Percentiles rank a stretch among this genome's conserved stretches.
Conservation (phyloP, 1,284 basidiomycete genomes). For the Trametes sp. region DNA sequence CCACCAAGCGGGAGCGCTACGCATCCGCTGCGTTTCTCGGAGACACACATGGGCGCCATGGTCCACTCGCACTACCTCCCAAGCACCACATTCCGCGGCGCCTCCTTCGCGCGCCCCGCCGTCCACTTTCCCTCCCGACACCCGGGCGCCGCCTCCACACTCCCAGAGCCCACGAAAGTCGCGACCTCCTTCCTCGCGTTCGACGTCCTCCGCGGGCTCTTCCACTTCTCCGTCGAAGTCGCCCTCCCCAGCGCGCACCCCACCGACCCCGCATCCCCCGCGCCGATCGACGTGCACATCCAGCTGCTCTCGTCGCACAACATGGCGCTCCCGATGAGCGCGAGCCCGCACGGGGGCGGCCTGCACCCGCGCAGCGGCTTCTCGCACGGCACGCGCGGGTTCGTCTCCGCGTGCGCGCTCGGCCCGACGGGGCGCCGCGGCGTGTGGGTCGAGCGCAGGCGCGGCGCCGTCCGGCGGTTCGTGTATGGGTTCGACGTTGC, state of each 20-base stretch:
- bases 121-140: neutral
- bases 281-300: constrained; percentile 40
- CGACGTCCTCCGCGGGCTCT: constrained; percentile 61
- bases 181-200: constrained; percentile 54
- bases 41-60: constrained; percentile 32
- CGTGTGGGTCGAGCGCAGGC: constrained; percentile 57
- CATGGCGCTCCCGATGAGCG: constrained; percentile 31
- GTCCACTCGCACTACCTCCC: constrained; percentile 41
- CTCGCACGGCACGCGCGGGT: constrained; percentile 43
- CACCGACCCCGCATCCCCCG: constrained; percentile 9
- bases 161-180: constrained; percentile 11
- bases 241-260: constrained; percentile 19
- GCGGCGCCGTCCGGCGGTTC: constrained; percentile 47
- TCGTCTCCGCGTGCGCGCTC: constrained; percentile 54
- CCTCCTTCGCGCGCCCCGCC: constrained; percentile 47
- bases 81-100: constrained; percentile 50
- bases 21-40: neutral
- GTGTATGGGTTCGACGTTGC: constrained; percentile 47
- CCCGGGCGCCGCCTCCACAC: neutral
- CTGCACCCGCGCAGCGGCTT: constrained; percentile 28
- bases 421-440: constrained; percentile 55
- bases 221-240: constrained; percentile 50
- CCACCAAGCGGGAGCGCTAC: neutral
- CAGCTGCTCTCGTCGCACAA: constrained; percentile 42
- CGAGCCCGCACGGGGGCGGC: neutral